These are phyloP conservation scores for Ramularia collo-cygni DNA, from an alignment of 2,329 filamentous ascomycete genomes.

Conservation along the genomic window DNA sequence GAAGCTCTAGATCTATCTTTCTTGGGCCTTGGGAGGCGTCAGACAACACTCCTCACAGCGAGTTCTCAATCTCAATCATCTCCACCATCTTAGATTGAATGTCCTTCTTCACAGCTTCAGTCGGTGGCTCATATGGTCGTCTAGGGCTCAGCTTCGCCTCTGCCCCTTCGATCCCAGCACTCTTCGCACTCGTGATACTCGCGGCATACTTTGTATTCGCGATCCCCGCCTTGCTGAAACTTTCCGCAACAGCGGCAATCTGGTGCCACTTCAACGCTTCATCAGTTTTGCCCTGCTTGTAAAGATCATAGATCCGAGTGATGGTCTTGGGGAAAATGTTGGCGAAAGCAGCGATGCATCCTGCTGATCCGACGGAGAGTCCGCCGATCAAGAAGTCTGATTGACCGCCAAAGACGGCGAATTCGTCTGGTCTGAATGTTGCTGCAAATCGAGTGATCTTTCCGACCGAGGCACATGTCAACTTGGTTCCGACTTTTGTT, in stretches of 20 bases:
- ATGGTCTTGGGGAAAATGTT: conserved; percentile 49
- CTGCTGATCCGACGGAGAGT: conserved; percentile 46
- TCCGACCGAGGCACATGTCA: conserved; percentile 68
- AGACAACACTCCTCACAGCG: conserved; percentile 13
- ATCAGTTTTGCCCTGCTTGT: conserved; percentile 45
- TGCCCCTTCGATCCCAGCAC: conserved; percentile 54
- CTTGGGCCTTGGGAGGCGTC: too few species aligned
- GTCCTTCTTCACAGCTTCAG: conserved; percentile 38
- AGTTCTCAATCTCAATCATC: conserved; percentile 37
- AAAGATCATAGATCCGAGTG: conserved; percentile 51
- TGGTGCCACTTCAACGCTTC: conserved; percentile 54
- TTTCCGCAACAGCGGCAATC: conserved; percentile 55
- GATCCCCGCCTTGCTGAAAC: conserved; percentile 57
- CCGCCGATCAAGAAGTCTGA: conserved; percentile 61
- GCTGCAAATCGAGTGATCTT: conserved; percentile 60
- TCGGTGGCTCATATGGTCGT: conserved; percentile 51
- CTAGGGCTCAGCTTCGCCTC: conserved; percentile 53
- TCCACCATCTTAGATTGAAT: conserved; percentile 37
- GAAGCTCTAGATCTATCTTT: too few species aligned
- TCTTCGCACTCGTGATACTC: conserved; percentile 50
- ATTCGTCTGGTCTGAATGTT: conserved; percentile 42
- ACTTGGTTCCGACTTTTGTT: conserved; percentile 56
- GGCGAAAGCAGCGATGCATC: conserved; percentile 52
- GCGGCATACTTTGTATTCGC: conserved; percentile 59
- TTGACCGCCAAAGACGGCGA: conserved; percentile 66